Conservation (phyloP, 163 green algal species). For the Chlamydomonas reinhardtii region DNA sequence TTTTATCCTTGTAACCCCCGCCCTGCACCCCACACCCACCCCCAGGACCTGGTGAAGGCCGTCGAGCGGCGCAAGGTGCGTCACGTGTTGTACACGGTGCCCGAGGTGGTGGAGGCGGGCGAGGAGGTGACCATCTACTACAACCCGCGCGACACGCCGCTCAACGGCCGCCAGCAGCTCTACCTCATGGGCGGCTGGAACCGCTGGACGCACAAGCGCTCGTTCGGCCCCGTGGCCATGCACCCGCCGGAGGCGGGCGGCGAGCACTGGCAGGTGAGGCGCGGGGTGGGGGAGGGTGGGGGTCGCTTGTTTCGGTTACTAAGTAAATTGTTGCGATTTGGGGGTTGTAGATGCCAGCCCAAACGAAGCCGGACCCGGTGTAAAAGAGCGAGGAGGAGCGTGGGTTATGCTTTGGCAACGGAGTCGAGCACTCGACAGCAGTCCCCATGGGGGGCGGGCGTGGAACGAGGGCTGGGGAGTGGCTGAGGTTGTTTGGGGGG, state of each 20-base stretch:
- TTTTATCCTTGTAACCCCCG: too few relatives aligned
- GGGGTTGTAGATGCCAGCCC: too few relatives aligned
- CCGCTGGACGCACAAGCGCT: constrained; percentile 52
- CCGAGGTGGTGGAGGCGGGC: constrained; percentile 78
- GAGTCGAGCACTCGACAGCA: too few relatives aligned
- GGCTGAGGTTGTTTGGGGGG: too few relatives aligned
- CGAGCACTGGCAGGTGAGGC: constrained; percentile 40
- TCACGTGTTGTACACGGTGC: constrained; percentile 91
- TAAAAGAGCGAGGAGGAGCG: too few relatives aligned
- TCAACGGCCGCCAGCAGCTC: constrained; percentile 69
- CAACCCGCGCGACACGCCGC: constrained; percentile 82
- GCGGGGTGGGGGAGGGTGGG: too few relatives aligned
- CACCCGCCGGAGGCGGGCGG: constrained; percentile 58
- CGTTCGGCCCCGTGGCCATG: constrained; percentile 63
- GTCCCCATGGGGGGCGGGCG: too few relatives aligned
- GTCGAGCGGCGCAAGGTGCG: constrained; percentile 77
- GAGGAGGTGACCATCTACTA: constrained; percentile 89
- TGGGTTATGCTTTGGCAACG: too few relatives aligned
- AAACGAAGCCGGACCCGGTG: too few relatives aligned
- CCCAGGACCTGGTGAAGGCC: constrained; percentile 60
- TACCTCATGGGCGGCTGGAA: constrained; percentile 74
- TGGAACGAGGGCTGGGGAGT: too few relatives aligned
- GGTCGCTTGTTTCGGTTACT: too few relatives aligned
- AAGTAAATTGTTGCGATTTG: too few relatives aligned
- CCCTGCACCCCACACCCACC: not conserved